Base-by-base conservation (phyloP, 768 basidiomycete genomes). In the Sistotremastrum niveocremeum region DNA sequence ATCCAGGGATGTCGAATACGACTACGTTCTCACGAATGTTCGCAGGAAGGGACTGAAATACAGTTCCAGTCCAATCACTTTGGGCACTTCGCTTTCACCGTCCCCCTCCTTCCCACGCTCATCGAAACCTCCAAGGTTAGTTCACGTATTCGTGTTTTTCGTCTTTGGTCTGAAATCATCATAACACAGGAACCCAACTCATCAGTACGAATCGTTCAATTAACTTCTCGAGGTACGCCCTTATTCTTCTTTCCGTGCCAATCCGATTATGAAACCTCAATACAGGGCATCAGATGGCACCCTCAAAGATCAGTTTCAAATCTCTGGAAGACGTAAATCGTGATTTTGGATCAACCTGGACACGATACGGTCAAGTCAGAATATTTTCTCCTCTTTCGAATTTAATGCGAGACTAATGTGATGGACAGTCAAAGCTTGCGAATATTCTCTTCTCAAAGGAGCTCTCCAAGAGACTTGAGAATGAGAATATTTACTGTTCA, bases 61-160 rank as follows among this genome's bases (percentile, higher is more conserved):
- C 11, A n/a, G 12, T 8, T 44, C 5, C 44, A 54, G 46, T 53
- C 49, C 42, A 57, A 55, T 44, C 53, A 57, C 41, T 42, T 57
- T 4, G 56, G 56, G 3, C 56, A 55, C 39, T 55, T 53, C 31
- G 54, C 52, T 2, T 51, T 57, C 38, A 37, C 50, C 5, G 38
- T 43, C 29, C 32, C 41, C 1, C 51, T 57, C 11, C 33, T 55
- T 1, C 54, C 56, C 5, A 44, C 51, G 4, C 40, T 57, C 3
- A 49, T 40, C 20, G 41, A 53, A 50, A 54, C 54, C 7, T 39
- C 50, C n/a, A 49, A 51, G 48, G 34, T 10, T 10, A 10, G 10
- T 10, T 38, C 12, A 38, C 12, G 10, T 38, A 10, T 38, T 38
- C 12, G 10, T 38, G 37, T 38, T 10, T 38, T 38, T 38, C 10